Evolutionary conservation across 345 rosid species (phyloP), one percentile per base, ranked within the genome.

Genomic region (Citrus sp.): DNA sequence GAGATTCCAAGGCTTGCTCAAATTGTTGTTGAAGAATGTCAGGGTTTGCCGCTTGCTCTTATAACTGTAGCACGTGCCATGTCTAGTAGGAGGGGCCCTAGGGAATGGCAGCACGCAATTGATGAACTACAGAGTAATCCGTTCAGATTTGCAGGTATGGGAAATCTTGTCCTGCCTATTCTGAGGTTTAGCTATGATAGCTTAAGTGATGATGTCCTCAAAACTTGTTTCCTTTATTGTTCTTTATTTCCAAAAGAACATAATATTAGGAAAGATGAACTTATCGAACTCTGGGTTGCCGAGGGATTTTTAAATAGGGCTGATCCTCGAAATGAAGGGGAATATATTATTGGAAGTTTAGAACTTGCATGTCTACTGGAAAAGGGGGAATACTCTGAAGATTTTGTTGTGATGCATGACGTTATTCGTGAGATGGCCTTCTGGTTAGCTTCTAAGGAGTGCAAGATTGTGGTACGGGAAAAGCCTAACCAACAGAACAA

Each of bases 351-450:
- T 37, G 76, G 40, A 6, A 70, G n/a, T 10, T 56, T 84, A 28
- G 71, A 70, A 72, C 60, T 9, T 19, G 76, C 87, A 1, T 68
- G 78, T 67, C 56, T 84, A 6, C 22, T 87, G 1, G 84, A 84
- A 34, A 65, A 1, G 24, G 56, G 40, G 55, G 76, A 46, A 10
- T n/a, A 74, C 4, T 42, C 34, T 0, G 66, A 54, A 10, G 12
- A 18, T 0, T 0, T 24, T 68, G 42, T 78, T 2, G 76, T 30
- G 25, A 82, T 84, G 85, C 87, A 84, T 28, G 84, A 82, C 2
- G 28, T 84, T 1, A 14, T 86, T 35, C 82, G 73, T 0, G 80
- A 78, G 10, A 81, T 83, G 86, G 80, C 87, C 2, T 55, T 72
- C 2, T 82, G 82, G 79, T 13, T 76, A 55, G 73, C 77, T 46